Evolutionary conservation across 169 alveolate species (phyloP).

Genomic region (Cyclospora cayetanensis): DNA sequence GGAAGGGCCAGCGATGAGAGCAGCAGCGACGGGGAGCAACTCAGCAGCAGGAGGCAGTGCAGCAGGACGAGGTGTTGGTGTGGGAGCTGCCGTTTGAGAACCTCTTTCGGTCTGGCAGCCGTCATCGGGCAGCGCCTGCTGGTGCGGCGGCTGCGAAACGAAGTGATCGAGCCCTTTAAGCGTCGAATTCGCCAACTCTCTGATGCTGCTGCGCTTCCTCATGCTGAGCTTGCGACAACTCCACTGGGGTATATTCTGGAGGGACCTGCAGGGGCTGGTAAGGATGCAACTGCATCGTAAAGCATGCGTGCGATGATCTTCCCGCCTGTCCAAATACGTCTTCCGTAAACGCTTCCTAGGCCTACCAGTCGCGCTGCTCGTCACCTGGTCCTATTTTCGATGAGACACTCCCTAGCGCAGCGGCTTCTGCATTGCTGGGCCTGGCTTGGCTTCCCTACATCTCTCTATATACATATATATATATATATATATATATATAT

Average conservation of each 20-base stretch:
- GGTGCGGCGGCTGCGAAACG: not conserved
- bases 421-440: too few relatives aligned
- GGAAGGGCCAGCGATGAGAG: not conserved
- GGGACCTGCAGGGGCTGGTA: conserved; percentile 34
- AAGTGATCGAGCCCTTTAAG: conserved; percentile 7
- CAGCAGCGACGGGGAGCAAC: conserved; percentile 2
- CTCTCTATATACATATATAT: too few relatives aligned
- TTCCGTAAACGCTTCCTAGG: too few relatives aligned
- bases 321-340: too few relatives aligned
- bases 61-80: conserved; percentile 9
- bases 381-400: too few relatives aligned
- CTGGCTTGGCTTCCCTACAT: too few relatives aligned
- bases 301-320: too few relatives aligned
- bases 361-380: too few relatives aligned
- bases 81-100: not conserved
- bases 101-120: not conserved
- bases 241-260: conserved; percentile 6
- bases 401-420: too few relatives aligned
- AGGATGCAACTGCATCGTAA: not conserved
- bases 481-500: too few relatives aligned
- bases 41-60: conserved; percentile 13
- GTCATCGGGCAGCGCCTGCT: not conserved
- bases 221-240: not conserved
- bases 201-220: not conserved
- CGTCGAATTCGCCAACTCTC: not conserved